These are phyloP conservation scores for Talaromyces sp. DNA, from an alignment of 2,329 filamentous ascomycete genomes.

Conservation along the genomic window DNA sequence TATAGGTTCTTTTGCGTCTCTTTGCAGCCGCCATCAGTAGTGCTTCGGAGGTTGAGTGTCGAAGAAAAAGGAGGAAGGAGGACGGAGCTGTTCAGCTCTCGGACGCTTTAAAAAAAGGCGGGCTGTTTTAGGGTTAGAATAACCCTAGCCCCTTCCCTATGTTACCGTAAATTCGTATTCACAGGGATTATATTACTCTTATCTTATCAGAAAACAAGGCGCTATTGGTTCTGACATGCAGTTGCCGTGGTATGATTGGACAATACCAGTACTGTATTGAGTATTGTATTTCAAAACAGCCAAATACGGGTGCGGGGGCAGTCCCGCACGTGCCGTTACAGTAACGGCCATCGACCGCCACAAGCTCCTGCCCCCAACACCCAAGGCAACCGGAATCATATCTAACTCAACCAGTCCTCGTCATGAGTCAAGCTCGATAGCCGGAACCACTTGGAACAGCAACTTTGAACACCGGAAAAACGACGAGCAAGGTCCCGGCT, in stretches of 20 bases:
- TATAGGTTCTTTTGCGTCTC: background rate
- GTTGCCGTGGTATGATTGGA: background rate
- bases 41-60: background rate
- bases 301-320: background rate
- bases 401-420: background rate
- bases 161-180: background rate
- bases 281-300: background rate
- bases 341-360: constrained; percentile 13
- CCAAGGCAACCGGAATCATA: constrained; percentile 1
- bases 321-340: constrained; percentile 16
- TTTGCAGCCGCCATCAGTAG: background rate
- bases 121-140: background rate
- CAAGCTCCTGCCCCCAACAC: background rate
- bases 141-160: background rate
- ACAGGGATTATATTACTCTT: background rate
- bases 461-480: background rate
- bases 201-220: background rate
- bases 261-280: background rate
- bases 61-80: background rate
- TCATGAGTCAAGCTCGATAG: background rate
- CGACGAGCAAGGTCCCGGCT: constrained; percentile 20
- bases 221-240: background rate
- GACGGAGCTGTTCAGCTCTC: background rate
- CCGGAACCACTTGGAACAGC: background rate
- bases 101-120: background rate